These are phyloP conservation scores for Echinosophora koreensis DNA, from an alignment of 306 rosid genomes.

Conservation along the genomic window DNA sequence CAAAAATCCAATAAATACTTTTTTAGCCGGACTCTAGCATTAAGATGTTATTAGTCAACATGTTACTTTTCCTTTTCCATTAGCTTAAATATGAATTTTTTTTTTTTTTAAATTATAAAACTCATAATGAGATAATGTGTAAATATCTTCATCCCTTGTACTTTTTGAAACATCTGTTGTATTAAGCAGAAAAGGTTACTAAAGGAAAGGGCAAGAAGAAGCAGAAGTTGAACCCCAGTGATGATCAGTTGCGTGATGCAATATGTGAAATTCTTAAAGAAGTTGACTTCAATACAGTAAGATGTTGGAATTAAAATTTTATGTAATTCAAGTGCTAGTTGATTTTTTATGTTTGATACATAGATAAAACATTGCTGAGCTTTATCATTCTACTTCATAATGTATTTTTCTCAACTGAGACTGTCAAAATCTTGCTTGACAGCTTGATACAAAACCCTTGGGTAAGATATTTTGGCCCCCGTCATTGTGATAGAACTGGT, in stretches of 20 bases:
- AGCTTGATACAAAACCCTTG: constrained; percentile 14
- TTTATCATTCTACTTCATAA: constrained; percentile 19
- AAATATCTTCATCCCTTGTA: not conserved
- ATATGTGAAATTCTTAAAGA: constrained; percentile 92
- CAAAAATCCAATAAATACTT: not conserved
- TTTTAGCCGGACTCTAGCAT: constrained; percentile 25
- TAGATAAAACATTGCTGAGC: constrained; percentile 12
- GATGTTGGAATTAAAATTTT: constrained; percentile 36
- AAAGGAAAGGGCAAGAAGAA: constrained; percentile 79
- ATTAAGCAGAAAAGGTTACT: constrained; percentile 63
- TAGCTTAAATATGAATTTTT: not conserved
- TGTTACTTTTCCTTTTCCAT: constrained; percentile 5
- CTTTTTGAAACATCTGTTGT: constrained; percentile 37
- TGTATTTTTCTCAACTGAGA: not conserved
- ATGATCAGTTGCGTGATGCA: constrained; percentile 79
- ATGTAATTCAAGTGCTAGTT: not conserved
- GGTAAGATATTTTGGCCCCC: constrained; percentile 33
- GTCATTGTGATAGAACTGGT: not conserved
- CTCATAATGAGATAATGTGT: constrained; percentile 1
- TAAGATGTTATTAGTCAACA: not conserved
- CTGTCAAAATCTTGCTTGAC: constrained; percentile 28
- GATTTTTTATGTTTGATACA: constrained; percentile 4
- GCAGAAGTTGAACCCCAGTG: constrained; percentile 67
- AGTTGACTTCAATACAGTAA: constrained; percentile 97
- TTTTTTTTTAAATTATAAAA: not conserved